Conservation (phyloP, 441 rosid genomes). For the Adansonia rubrostipa region DNA sequence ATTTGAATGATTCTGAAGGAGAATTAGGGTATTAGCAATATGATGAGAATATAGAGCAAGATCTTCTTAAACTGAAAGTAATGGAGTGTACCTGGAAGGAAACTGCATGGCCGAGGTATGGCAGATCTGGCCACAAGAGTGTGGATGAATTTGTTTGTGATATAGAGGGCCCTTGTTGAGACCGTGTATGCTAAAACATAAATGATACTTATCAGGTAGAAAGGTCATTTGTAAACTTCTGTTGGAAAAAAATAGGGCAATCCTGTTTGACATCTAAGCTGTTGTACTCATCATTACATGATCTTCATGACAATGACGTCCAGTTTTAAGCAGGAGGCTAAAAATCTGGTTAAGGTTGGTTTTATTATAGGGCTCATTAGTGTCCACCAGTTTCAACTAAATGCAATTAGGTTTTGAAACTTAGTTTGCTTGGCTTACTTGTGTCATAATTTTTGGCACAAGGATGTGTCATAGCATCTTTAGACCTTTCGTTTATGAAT, state of each 20-base stretch:
- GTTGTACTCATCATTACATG: neutral
- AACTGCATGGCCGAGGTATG: neutral
- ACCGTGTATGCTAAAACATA: neutral
- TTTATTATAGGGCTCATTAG: neutral
- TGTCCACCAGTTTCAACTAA: neutral
- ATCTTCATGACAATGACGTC: neutral
- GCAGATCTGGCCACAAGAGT: neutral
- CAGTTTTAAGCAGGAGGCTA: neutral
- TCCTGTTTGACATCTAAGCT: neutral
- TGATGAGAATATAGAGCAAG: neutral
- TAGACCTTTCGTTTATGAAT: neutral
- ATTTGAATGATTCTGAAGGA: neutral
- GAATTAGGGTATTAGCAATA: neutral
- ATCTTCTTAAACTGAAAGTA: neutral
- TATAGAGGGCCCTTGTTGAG: neutral
- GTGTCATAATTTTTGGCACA: neutral
- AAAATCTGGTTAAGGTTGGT: constrained; percentile 8
- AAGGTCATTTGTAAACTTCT: neutral
- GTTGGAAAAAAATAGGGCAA: neutral
- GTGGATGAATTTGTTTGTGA: neutral
- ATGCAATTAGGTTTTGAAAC: neutral
- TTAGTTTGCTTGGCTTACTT: neutral
- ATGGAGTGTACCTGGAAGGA: neutral
- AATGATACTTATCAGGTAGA: neutral
- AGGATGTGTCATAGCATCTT: neutral